These are phyloP conservation scores for Chloropicon primus DNA, from an alignment of 139 green algal genomes.

Conservation along the genomic window DNA sequence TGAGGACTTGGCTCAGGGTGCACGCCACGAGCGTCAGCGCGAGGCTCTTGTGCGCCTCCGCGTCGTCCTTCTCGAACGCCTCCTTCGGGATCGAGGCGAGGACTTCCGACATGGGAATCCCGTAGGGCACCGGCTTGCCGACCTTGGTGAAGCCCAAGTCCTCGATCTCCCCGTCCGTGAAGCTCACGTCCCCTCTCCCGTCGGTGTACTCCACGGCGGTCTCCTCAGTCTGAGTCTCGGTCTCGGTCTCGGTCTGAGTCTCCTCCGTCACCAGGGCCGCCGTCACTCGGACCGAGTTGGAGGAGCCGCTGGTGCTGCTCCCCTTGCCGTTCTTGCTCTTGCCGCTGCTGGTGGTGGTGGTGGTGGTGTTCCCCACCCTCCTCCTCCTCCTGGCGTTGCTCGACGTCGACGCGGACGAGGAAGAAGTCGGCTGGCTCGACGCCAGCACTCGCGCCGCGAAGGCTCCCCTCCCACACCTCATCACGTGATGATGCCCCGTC, in stretches of 20 bases:
- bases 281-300: not conserved
- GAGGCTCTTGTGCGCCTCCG: conserved; percentile 2
- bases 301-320: not conserved
- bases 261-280: not conserved
- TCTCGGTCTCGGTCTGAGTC: too few species aligned
- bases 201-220: not conserved
- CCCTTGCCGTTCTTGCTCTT: not conserved
- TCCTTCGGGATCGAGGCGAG: conserved; percentile 63
- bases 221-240: too few species aligned
- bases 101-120: conserved; percentile 64
- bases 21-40: conserved; percentile 3
- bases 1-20: conserved; percentile 34
- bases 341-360: too few species aligned
- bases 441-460: too few species aligned
- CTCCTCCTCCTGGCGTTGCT: too few species aligned
- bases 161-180: not conserved
- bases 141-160: not conserved
- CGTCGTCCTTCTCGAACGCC: conserved; percentile 21
- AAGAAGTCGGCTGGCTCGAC: too few species aligned
- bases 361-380: too few species aligned
- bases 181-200: not conserved
- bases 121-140: conserved; percentile 41
- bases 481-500: too few species aligned
- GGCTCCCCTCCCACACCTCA: too few species aligned
- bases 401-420: too few species aligned